Evolutionary conservation across 192 early-diverging fungal species (phyloP), one percentile per base, ranked within the genome.

Genomic region (Radiomyces spectabilis): DNA sequence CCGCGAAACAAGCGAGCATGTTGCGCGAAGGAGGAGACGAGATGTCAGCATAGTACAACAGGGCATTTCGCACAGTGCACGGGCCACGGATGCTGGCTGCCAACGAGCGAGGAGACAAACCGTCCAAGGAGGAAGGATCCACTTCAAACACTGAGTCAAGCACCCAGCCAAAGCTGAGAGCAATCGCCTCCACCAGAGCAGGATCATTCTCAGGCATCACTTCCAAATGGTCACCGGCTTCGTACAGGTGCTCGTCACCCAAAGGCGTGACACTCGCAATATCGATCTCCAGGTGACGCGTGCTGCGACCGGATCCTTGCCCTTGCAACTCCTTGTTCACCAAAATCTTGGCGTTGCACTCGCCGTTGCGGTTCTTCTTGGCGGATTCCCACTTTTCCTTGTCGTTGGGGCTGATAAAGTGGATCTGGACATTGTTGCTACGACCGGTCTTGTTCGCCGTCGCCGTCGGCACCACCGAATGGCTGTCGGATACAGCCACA

Each of bases 191-290:
- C 16, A 71, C 74, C 6, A 74, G 34, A n/a, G 32, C 52, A 8
- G 25, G 21, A 9, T 59, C 51, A 33, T 80, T 77, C 27, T 64
- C 45, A 2, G 78, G 78, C 42, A 55, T 56, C 1, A 80, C 65
- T 56, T 80, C 78, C n/a, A 80, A 47, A 38, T 80, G 78, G 57
- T 80, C 78, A 25, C 78, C 78, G 30, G 78, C 68, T 35, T 24
- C 5, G 22, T 19, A 30, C 21, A 33, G 21, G 24, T 38, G 24
- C 18, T 26, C 21, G 8, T 47, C 34, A 22, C 47, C 48, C 2
- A 55, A 43, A 24, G 66, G 47, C 13, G 54, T 41, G 16, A 77
- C 50, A 27, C 56, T 41, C 1, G 51, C 46, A 25, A 61, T 58
- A 32, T 68, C 66, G 12, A 69, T 57, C 40, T 69, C 54, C 42